Percentiles rank a stretch among this genome's conserved stretches.
Conservation (phyloP, 176 grass and related monocot species). For the Paspalum vaginatum region DNA sequence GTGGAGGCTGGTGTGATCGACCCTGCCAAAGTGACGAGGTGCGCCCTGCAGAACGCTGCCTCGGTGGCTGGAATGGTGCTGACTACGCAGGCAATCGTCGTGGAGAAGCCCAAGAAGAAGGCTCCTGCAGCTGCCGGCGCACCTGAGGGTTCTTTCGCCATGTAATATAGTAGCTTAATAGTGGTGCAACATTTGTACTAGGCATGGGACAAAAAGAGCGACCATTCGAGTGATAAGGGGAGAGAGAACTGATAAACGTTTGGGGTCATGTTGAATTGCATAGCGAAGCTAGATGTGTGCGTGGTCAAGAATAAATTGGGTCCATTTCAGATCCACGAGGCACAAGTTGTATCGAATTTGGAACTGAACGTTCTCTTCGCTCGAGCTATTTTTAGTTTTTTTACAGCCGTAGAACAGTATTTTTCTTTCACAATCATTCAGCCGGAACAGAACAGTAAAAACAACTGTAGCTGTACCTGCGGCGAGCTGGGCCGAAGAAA, state of each 20-base stretch:
- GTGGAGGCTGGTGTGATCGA: slow-evolving; percentile 85
- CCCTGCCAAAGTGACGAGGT: slow-evolving; percentile 81
- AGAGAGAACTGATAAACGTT: not conserved
- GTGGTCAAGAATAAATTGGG: slow-evolving; percentile 29
- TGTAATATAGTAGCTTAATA: slow-evolving; percentile 39
- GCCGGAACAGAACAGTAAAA: too few species aligned
- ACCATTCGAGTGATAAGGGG: not conserved
- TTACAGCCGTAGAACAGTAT: too few species aligned
- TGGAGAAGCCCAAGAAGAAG: slow-evolving; percentile 86
- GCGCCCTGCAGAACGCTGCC: slow-evolving; percentile 75
- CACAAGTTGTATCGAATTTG: not conserved
- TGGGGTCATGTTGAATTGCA: not conserved
- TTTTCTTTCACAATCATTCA: too few species aligned
- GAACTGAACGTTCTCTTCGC: too few species aligned
- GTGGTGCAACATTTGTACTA: not conserved
- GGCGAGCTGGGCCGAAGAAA: too few species aligned
- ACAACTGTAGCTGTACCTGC: too few species aligned
- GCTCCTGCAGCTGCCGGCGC: slow-evolving; percentile 30
- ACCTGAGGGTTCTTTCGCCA: slow-evolving; percentile 49
- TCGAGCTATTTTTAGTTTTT: too few species aligned
- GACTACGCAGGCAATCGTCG: slow-evolving; percentile 83
- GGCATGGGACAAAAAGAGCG: not conserved
- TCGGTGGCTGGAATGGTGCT: slow-evolving; percentile 89
- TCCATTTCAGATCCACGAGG: not conserved
- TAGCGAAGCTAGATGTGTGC: not conserved